phyloP scores from a whole-genome alignment of 441 rosid genomes.

The Eruca vesicaria region DNA sequence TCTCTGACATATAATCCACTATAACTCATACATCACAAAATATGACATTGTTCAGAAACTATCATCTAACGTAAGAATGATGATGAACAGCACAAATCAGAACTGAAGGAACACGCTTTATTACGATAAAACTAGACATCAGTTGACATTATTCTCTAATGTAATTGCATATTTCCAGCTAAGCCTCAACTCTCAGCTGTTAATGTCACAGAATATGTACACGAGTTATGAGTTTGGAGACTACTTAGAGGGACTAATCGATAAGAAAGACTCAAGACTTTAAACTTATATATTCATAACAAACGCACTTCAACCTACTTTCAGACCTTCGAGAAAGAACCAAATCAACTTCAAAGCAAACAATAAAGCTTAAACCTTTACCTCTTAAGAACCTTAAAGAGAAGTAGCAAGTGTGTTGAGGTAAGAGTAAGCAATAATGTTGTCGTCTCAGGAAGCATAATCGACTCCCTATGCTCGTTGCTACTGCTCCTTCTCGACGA shows the following conservation, averaged over 20 bases:
- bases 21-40: not conserved
- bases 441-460: constrained; percentile 94
- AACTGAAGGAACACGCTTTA: not conserved
- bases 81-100: not conserved
- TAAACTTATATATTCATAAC: not conserved
- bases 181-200: too few relatives aligned
- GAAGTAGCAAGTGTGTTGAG: constrained; percentile 70
- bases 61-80: not conserved
- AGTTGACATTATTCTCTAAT: too few relatives aligned
- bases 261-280: not conserved
- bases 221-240: not conserved
- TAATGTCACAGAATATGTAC: too few relatives aligned
- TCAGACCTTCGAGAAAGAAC: not conserved
- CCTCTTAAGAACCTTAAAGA: constrained; percentile 40
- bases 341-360: not conserved
- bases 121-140: too few relatives aligned
- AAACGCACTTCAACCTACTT: not conserved
- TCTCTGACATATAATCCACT: not conserved
- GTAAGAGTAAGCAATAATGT: constrained; percentile 63
- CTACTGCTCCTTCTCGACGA: constrained; percentile 71
- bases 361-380: not conserved
- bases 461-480: constrained; percentile 77
- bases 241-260: not conserved
- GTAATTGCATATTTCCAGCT: too few relatives aligned
- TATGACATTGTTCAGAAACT: not conserved